These are phyloP conservation scores for Drechmeria coniospora DNA, from an alignment of 2,329 filamentous ascomycete species.

Conservation along the genomic window DNA sequence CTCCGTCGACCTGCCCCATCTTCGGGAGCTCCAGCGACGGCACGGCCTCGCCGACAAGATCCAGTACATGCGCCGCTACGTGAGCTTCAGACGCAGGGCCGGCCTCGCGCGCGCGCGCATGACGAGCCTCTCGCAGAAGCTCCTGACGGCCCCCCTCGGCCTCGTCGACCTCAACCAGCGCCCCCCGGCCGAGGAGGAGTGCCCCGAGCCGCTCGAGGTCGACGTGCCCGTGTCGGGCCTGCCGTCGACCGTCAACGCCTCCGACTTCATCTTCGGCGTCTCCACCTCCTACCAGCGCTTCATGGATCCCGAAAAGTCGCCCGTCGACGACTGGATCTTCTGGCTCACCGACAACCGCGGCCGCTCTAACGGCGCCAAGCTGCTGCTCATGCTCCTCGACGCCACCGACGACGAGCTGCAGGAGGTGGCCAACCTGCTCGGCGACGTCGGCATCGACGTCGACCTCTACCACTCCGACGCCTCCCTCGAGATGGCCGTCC, in stretches of 20 bases:
- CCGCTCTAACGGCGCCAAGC: constrained; percentile 39
- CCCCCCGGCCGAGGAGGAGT: constrained; percentile 25
- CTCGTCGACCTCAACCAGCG: constrained; percentile 30
- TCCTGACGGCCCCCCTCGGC: constrained; percentile 32
- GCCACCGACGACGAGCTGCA: constrained; percentile 35
- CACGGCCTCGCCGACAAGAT: constrained; percentile 34
- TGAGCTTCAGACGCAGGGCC: constrained; percentile 31
- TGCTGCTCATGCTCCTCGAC: constrained; percentile 37
- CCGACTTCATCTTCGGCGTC: constrained; percentile 43
- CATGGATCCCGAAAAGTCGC: constrained; percentile 32
- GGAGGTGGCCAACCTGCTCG: constrained; percentile 30
- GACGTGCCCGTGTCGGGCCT: constrained; percentile 34
- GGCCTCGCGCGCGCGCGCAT: constrained; percentile 33
- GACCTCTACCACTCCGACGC: constrained; percentile 40
- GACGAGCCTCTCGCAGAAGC: constrained; percentile 31
- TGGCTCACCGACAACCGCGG: constrained; percentile 43
- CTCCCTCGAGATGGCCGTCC: constrained; percentile 39
- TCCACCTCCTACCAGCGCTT: constrained; percentile 42
- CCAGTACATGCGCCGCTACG: constrained; percentile 40
- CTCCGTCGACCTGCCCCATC: constrained; percentile 29
- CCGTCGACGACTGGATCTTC: constrained; percentile 43
- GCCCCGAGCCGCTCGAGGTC: constrained; percentile 33
- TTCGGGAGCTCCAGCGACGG: constrained; percentile 28
- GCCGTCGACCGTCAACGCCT: constrained; percentile 35
- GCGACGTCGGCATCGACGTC: constrained; percentile 35